Conservation (phyloP, 495 filamentous ascomycete genomes). For the Achaetomiella virescens region DNA sequence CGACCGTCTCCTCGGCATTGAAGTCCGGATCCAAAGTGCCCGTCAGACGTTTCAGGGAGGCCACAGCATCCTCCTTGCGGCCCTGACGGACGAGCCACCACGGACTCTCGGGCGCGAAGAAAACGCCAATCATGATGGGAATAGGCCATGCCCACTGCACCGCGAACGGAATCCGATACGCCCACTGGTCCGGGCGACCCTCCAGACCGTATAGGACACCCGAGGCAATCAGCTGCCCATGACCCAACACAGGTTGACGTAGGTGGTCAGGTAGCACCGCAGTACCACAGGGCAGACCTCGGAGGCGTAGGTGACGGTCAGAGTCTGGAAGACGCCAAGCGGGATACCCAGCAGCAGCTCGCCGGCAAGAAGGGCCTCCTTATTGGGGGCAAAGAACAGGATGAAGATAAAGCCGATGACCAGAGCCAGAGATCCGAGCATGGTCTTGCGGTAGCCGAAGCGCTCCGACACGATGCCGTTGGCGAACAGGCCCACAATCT, state of each 20-base stretch:
- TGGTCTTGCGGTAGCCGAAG: constrained; percentile 42
- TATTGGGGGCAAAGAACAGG: constrained; percentile 49
- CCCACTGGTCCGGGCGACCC: constrained; percentile 38
- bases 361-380: constrained; percentile 40
- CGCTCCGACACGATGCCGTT: constrained; percentile 43
- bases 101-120: constrained; percentile 56
- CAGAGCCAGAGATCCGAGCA: constrained; percentile 35
- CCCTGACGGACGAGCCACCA: constrained; percentile 61
- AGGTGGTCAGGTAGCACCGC: constrained; percentile 50
- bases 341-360: constrained; percentile 50
- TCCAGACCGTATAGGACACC: constrained; percentile 48
- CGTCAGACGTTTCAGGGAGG: constrained; percentile 35
- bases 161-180: constrained; percentile 53
- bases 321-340: constrained; percentile 46
- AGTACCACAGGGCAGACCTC: constrained; percentile 56
- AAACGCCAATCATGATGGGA: constrained; percentile 48
- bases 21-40: too few relatives aligned
- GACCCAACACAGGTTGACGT: constrained; percentile 61
- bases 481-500: constrained; percentile 42
- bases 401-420: constrained; percentile 49
- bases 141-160: constrained; percentile 64
- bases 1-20: constrained; percentile 31
- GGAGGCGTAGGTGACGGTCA: constrained; percentile 57
- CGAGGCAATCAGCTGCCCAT: constrained; percentile 57
- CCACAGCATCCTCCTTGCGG: constrained; percentile 44